Evolutionary conservation across 176 grass and related monocot genomes (phyloP).

Genomic region (Carex kokanica): DNA sequence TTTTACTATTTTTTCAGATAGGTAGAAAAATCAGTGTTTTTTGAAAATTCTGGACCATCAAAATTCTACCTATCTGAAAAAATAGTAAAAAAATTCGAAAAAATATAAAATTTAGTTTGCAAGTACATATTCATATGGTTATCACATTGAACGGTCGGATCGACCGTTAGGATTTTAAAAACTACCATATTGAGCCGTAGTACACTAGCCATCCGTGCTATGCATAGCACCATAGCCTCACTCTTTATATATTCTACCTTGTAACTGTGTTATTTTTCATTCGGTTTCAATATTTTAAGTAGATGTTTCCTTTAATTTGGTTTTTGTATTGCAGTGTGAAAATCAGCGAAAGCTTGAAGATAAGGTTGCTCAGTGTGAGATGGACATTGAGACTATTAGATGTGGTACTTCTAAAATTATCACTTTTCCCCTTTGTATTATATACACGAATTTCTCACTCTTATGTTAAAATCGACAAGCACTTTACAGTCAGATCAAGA

Average conservation of each 20-base stretch:
- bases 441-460: background rate
- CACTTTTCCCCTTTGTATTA: background rate
- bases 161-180: too few relatives aligned
- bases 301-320: background rate
- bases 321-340: background rate
- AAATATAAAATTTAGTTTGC: too few relatives aligned
- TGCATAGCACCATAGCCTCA: too few relatives aligned
- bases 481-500: background rate
- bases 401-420: background rate
- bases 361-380: slow-evolving; percentile 22
- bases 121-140: too few relatives aligned
- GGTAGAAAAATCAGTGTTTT: too few relatives aligned
- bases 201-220: too few relatives aligned
- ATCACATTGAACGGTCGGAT: too few relatives aligned
- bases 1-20: too few relatives aligned
- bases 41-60: too few relatives aligned
- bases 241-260: background rate
- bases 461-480: background rate
- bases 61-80: too few relatives aligned
- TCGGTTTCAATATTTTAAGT: background rate
- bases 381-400: slow-evolving; percentile 8
- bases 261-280: background rate
- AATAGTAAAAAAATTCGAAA: too few relatives aligned
- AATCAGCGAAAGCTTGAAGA: slow-evolving; percentile 2
- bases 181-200: too few relatives aligned